These are phyloP conservation scores for Cystobasidium ongulense DNA, from an alignment of 768 basidiomycete genomes.

Conservation along the genomic window DNA sequence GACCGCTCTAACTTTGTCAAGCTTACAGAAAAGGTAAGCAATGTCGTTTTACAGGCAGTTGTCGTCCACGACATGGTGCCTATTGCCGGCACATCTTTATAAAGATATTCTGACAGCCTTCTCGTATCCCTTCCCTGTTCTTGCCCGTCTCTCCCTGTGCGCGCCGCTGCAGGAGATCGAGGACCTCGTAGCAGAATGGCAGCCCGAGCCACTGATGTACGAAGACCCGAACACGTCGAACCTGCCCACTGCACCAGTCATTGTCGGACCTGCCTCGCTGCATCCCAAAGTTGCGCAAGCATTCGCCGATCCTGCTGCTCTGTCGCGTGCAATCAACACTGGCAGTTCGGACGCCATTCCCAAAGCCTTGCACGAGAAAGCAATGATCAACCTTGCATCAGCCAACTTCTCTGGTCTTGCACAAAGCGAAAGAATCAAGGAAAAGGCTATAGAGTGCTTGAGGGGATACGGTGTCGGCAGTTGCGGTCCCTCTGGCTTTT, in stretches of 20 bases:
- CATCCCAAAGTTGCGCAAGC: constrained; percentile 61
- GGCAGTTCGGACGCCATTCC: not conserved
- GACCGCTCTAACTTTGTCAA: constrained; percentile 81
- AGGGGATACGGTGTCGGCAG: constrained; percentile 85
- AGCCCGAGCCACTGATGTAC: constrained; percentile 68
- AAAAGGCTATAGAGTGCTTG: constrained; percentile 71
- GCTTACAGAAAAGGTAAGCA: constrained; percentile 72
- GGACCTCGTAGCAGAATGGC: constrained; percentile 92
- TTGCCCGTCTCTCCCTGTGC: not conserved
- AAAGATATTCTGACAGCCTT: not conserved
- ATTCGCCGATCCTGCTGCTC: constrained; percentile 19
- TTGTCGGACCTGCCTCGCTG: constrained; percentile 70
- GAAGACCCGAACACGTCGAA: constrained; percentile 57
- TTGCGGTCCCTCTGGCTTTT: constrained; percentile 95
- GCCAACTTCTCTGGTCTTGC: constrained; percentile 86
- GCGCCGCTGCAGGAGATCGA: constrained; percentile 69
- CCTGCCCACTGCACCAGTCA: constrained; percentile 64
- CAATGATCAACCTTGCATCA: constrained; percentile 71
- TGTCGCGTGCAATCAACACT: not conserved
- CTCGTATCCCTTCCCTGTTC: not conserved
- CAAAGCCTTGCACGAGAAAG: constrained; percentile 8
- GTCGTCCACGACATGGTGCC: not conserved
- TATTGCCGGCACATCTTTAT: not conserved
- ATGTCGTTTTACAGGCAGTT: not conserved
- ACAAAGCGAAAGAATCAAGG: constrained; percentile 77